Conservation (phyloP, 345 rosid species). For the Gossypium bickii region DNA sequence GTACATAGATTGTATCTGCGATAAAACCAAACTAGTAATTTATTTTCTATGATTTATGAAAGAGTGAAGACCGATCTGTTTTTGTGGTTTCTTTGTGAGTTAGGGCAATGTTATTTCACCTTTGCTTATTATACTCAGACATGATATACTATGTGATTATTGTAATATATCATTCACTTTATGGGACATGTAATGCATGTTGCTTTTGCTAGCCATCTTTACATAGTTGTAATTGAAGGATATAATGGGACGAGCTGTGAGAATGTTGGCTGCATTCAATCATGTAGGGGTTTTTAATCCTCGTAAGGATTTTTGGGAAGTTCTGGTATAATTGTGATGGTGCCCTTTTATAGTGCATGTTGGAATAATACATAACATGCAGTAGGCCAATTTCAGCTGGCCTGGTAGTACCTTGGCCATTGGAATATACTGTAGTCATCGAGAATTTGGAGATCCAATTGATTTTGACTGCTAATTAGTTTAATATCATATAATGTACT, state of each 20-base stretch:
- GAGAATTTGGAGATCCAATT: background rate
- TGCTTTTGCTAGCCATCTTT: background rate
- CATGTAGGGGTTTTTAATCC: background rate
- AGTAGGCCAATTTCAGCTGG: background rate
- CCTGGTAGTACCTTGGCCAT: background rate
- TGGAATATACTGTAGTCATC: no score
- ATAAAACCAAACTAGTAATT: background rate
- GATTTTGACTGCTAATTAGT: background rate
- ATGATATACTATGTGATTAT: background rate
- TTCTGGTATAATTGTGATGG: background rate
- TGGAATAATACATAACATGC: background rate
- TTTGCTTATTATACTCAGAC: no score
- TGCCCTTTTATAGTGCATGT: background rate
- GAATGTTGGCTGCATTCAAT: background rate
- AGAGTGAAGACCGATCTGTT: background rate
- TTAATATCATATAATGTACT: background rate
- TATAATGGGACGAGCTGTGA: background rate
- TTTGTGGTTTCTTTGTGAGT: background rate
- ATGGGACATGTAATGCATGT: background rate
- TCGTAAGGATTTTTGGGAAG: background rate
- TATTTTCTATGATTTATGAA: background rate
- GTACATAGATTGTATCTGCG: background rate
- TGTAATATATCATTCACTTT: background rate
- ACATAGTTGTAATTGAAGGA: background rate
- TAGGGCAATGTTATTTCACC: background rate